Percentiles rank a stretch among this genome's conserved stretches.
Conservation (phyloP, 2,329 filamentous ascomycete species). For the Cladosporium velox region DNA sequence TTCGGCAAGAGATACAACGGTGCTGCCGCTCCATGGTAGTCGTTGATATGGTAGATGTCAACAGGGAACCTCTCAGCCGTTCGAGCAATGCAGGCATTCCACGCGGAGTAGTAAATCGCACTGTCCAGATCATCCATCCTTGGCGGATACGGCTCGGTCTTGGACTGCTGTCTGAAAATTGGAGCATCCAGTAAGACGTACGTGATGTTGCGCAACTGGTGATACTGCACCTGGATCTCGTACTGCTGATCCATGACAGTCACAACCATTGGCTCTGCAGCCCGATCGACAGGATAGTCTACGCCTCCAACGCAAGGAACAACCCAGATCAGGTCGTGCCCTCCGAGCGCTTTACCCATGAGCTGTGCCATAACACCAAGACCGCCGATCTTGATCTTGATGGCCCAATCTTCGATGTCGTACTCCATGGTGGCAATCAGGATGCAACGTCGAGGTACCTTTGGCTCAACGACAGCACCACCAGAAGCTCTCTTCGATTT, state of each 20-base stretch:
- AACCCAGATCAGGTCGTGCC: slow-evolving; percentile 64
- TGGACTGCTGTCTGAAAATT: slow-evolving; percentile 65
- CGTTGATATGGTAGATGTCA: slow-evolving; percentile 67
- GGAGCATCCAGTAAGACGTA: slow-evolving; percentile 68
- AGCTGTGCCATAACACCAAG: slow-evolving; percentile 70
- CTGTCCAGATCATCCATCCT: slow-evolving; percentile 70
- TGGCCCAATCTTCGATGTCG: slow-evolving; percentile 68
- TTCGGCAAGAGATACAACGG: slow-evolving; percentile 65
- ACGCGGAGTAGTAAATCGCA: slow-evolving; percentile 69
- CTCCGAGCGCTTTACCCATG: slow-evolving; percentile 66
- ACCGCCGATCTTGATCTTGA: slow-evolving; percentile 72
- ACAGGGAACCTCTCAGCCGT: slow-evolving; percentile 63
- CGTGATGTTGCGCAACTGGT: slow-evolving; percentile 65
- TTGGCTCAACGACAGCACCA: slow-evolving; percentile 27
- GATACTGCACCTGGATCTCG: slow-evolving; percentile 65
- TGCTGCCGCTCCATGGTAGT: slow-evolving; percentile 64
- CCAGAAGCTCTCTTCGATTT: slow-evolving; percentile 23
- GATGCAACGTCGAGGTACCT: slow-evolving; percentile 51
- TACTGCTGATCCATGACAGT: slow-evolving; percentile 63
- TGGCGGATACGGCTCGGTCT: slow-evolving; percentile 65
- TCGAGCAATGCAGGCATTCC: slow-evolving; percentile 70
- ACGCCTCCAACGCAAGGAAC: slow-evolving; percentile 61
- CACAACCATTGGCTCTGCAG: slow-evolving; percentile 62
- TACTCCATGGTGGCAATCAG: slow-evolving; percentile 73
- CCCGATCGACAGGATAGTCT: slow-evolving; percentile 62